Evolutionary conservation across 2,329 filamentous ascomycete species (phyloP), one percentile per base, ranked within the genome.

Genomic region (Sarocladiaceae sp.): DNA sequence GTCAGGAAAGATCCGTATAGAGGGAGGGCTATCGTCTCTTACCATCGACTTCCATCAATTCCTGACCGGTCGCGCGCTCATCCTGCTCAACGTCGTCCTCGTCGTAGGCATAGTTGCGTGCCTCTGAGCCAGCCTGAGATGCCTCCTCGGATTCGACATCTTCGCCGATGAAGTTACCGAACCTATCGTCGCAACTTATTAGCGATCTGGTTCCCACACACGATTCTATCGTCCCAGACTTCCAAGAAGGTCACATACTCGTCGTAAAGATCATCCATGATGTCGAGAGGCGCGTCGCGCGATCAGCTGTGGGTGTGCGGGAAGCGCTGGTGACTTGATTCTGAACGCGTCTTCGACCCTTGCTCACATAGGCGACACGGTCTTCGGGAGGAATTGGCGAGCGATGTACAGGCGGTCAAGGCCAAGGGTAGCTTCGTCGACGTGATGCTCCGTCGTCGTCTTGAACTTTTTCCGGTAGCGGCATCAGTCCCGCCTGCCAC

Each of bases 151-250:
- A 93, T 63, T 82, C 77, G 54, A 70, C 84, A 58, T 88, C 88
- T 67, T 96, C 93, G 60, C 93, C 93, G 62, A 97, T 95, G 68
- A 93, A 97, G 72, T 97, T 97, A 60, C 91, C 91, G 70, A 97
- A 97, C 74, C 88, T 94, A 18, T 44, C 34, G 21, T 24, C 20
- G n/a, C 13, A 9, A 13, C n/a, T n/a, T 10, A 15, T 41, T 21
- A 26, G 44, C 45, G 26, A 47, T 43, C 18, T 20, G 21, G 13
- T 6, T 11, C 6, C 11, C 19, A 12, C n/a, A 29, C 7, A 33
- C 15, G 16, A 33, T 20, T 15, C 24, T 21, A 20, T n/a, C 32
- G 33, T 12, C 33, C 24, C 15, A 15, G 29, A 20, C 10, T 26
- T 19, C 6, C 18, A 41, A 19, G 54, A 33, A 26, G 31, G 42